Evolutionary conservation across 306 rosid genomes (phyloP), one percentile per base, ranked within the genome.

Genomic region (Abrus precatorius): DNA sequence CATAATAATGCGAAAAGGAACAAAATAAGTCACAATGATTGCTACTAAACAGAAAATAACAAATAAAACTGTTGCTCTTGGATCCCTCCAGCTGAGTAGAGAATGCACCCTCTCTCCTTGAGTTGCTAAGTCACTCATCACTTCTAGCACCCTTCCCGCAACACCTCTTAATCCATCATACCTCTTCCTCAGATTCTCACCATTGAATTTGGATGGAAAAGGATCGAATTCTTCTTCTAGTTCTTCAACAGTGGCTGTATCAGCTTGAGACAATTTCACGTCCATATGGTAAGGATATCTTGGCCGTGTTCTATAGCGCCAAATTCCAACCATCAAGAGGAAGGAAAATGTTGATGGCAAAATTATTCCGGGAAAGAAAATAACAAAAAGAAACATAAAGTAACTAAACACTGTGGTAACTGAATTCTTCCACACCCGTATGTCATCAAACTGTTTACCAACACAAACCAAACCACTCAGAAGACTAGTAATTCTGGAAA

Each of bases 201-300:
- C 83, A 2, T 27, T 70, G 1, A 48, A 49, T 48, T 79, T 79
- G 3, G 77, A 70, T 7, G 83, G 83, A 59, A 69, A 70, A 0
- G 71, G 72, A 82, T 88, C 92, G 2, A 88, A 82, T 20, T 88
- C 92, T 72, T 86, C 92, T n/a, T 84, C 92, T 2, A 86, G 57
- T 38, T 86, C 92, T 4, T 88, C 92, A 7, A 2, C 3, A 5
- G 72, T 72, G n/a, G 77, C 76, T 1, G 85, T 62, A 8, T 86
- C 74, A 0, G 83, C 89, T 1, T 84, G 85, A 38, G 92, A 88
- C 13, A 86, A 30, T 60, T 41, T 74, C 0, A 70, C 30, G 30
- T 88, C 92, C 88, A 86, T 75, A 20, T 86, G 92, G 0, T 85
- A 78, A 20, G 90, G 92, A 55, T 84, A 47, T 32, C 90, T 81